Evolutionary conservation across 2,329 filamentous ascomycete species (phyloP), one percentile per base, ranked within the genome.

Genomic region (Clarireedia homoeocarpa): DNA sequence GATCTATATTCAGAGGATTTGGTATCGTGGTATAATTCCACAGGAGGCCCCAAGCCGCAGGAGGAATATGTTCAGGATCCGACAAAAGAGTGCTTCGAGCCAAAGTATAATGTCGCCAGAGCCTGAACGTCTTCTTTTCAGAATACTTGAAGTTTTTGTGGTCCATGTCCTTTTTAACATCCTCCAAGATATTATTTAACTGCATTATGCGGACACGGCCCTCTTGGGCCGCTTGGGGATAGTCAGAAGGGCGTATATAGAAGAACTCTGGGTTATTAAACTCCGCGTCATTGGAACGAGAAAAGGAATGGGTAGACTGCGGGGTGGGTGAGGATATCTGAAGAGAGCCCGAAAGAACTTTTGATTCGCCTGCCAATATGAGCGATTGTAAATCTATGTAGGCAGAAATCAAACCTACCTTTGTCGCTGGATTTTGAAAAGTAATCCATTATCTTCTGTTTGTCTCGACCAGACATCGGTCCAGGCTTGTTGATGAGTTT

Each of bases 11-110:
- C 36, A 73, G 59, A 9, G 71, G 67, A 44, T 80, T 74, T 20
- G 61, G 58, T 6, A 78, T 73, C 46, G 76, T 75, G 45, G 85
- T 73, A 2, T 81, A 70, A 30, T 77, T 73, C 86, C 87, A 92
- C 7, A 92, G 69, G 2, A 83, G 67, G n/a, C 79, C 71, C 81
- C 86, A 86, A 4, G 81, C 76, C 15, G 79, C 75, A 9, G 74
- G 65, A 0, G 86, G 80, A n/a, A 91, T 76, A 30, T 75, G 74
- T 38, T 74, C 68, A 71, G 83, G 78, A 58, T 74, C 74, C 1
- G 65, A 69, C 2, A 73, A 67, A 30, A 79, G 63, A 5, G 70
- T 64, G 56, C 74, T 71, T 62, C 77, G 76, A 65, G 75, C 79
- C 30, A 76, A 68, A 34, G 74, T 68, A 65, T 80, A 80, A 63